Conservation (phyloP, 805 yeast species). For the Candida boidinii region DNA sequence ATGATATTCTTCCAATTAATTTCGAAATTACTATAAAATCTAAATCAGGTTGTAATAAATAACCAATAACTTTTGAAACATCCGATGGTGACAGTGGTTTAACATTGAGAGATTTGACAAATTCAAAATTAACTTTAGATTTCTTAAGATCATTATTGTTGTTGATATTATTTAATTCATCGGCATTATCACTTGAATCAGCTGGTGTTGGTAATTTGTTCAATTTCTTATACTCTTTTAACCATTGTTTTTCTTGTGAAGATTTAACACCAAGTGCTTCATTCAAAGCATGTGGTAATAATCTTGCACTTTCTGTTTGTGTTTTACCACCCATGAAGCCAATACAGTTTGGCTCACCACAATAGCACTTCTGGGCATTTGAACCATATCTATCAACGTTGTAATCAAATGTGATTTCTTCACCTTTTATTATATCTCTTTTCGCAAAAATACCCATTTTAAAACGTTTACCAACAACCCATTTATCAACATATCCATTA, state of each 20-base stretch:
- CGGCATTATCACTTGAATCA: too few species aligned
- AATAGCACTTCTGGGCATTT: conserved; percentile 85
- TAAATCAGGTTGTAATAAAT: conserved; percentile 62
- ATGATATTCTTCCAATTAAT: conserved; percentile 57
- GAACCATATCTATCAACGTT: conserved; percentile 97
- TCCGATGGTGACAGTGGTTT: conserved; percentile 45
- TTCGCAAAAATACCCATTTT: conserved; percentile 94
- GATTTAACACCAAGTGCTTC: conserved; percentile 78
- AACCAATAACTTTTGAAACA: conserved; percentile 73
- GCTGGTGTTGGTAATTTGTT: too few species aligned
- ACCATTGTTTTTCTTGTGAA: conserved; percentile 63
- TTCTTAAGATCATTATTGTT: conserved; percentile 45
- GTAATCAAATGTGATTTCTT: conserved; percentile 87
- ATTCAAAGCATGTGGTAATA: conserved; percentile 74
- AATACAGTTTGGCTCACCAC: conserved; percentile 87
- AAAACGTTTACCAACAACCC: conserved; percentile 89
- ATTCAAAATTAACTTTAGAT: conserved; percentile 52
- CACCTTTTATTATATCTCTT: conserved; percentile 62
- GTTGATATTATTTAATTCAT: conserved; percentile 33
- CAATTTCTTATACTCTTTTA: conserved; percentile 50
- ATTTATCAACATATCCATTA: conserved; percentile 89
- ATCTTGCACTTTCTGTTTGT: conserved; percentile 83
- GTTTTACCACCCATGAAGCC: conserved; percentile 96
- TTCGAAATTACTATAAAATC: conserved; percentile 56
- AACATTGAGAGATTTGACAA: conserved; percentile 51